A percentile compares a stretch with the other conserved stretches of the same genome.
Evolutionary conservation across 2,329 filamentous ascomycete genomes (phyloP).

Genomic region (Salinomyces thailandicus): DNA sequence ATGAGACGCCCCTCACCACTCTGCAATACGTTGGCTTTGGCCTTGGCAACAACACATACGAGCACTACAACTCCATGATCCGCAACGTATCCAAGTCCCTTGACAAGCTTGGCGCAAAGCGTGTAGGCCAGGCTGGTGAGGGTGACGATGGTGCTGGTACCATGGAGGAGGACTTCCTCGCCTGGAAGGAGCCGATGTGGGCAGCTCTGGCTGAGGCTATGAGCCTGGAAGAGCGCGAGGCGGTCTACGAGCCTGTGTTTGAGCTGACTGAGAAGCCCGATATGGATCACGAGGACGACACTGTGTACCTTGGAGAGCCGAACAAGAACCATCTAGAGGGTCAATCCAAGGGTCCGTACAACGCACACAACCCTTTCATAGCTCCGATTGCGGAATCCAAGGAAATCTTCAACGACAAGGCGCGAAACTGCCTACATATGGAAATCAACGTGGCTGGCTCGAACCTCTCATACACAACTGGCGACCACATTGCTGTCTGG

Average conservation of each 20-base stretch:
- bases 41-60: constrained; percentile 97
- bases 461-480: constrained; percentile 86
- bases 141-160: constrained; percentile 96
- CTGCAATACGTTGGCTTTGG: constrained; percentile 93
- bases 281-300: constrained; percentile 60
- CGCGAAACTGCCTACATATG: constrained; percentile 91
- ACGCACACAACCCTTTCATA: constrained; percentile 79
- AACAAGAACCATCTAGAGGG: constrained; percentile 74
- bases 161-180: constrained; percentile 98
- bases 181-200: constrained; percentile 99
- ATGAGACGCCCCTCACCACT: constrained; percentile 64
- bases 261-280: constrained; percentile 59
- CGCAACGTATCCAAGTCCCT: constrained; percentile 78
- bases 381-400: constrained; percentile 84
- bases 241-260: constrained; percentile 89
- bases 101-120: constrained; percentile 67
- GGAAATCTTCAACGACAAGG: constrained; percentile 81
- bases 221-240: constrained; percentile 87
- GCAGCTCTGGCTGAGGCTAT: constrained; percentile 69
- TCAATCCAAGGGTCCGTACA: constrained; percentile 75
- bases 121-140: constrained; percentile 82
- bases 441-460: constrained; percentile 86
- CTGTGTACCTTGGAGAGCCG: constrained; percentile 90
- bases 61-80: constrained; percentile 99
- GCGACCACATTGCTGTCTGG: constrained; percentile 96